Base-by-base conservation (phyloP, 2,329 filamentous ascomycete species). In the Apiospora kogelbergensis region DNA sequence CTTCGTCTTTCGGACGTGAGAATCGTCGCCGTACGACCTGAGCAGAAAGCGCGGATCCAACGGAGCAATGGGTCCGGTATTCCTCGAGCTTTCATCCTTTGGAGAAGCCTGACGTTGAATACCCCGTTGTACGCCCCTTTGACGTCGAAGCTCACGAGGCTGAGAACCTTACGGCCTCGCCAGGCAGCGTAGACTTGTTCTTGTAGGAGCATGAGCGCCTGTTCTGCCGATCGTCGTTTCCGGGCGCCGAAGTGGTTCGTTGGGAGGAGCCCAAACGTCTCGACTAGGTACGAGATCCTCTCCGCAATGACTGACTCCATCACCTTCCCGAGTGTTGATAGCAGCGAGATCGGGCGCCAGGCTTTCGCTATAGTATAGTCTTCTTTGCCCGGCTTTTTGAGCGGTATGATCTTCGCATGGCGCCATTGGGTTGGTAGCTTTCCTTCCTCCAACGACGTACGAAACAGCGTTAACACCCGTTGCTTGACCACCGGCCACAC, bases 71-170 rank as follows among this genome's bases (percentile, higher is more conserved):
- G 53, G 22, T 67, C 30, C 6, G 71, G 75, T n/a, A 78, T 74
- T 6, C 72, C 71, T 67, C 76, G 63, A 17, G 70, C 73, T 42
- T 41, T 63, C 33, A 75, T 65, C 64, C 71, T 71, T 60, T 73
- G 57, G 30, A 75, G 26, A 7, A 75, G 68, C 71, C 77, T 68
- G 80, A 75, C 68, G 40, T 80, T 80, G 33, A 71, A 79, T 17
- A 83, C 78, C 20, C 80, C 74, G 64, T 83, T 82, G 68, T 80
- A 82, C 66, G 78, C 80, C 24, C 80, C 79, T 70, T 82, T 82
- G 1, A 83, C 73, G 71, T 82, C 77, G 65, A 82, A 82, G 67
- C 76, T 79, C 63, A 80, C 72, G 11, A 81, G 72, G 65, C 76
- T 79, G 6, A 81, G 69, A 9, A 78, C 75, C 70, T 76, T 74